These are phyloP conservation scores for Penicillium odoratum DNA, from an alignment of 495 filamentous ascomycete genomes.

Conservation along the genomic window DNA sequence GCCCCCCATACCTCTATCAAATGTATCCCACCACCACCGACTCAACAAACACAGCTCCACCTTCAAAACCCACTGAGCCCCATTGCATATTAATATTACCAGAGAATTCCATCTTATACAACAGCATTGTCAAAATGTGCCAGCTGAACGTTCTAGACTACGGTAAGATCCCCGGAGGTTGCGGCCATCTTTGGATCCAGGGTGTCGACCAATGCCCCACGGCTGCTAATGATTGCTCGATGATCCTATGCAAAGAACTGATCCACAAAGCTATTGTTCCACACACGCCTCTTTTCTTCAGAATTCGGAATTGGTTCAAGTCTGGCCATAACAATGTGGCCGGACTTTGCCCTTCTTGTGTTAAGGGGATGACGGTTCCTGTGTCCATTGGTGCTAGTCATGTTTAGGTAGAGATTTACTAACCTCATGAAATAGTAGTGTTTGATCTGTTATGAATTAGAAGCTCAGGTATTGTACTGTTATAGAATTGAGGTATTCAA, in stretches of 20 bases:
- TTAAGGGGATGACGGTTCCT: not conserved
- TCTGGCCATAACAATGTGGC: not conserved
- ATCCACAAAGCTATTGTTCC: not conserved
- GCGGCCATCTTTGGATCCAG: not conserved
- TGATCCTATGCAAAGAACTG: not conserved
- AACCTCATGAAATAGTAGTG: too few species aligned
- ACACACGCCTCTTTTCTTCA: not conserved
- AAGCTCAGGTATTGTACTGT: too few species aligned
- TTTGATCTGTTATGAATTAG: too few species aligned
- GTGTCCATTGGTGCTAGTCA: not conserved
- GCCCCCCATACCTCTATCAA: not conserved
- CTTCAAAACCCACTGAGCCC: not conserved
- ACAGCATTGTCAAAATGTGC: not conserved
- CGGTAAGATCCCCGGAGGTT: not conserved
- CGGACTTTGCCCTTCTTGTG: slow-evolving; percentile 1
- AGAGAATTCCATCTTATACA: not conserved
- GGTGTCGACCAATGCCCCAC: not conserved
- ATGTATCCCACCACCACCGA: not conserved
- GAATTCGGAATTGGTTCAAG: not conserved
- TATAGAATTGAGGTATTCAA: too few species aligned
- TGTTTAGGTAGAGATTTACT: not conserved
- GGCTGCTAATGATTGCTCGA: not conserved
- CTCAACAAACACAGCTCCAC: too few species aligned
- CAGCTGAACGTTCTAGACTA: slow-evolving; percentile 1
- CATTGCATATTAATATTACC: not conserved